phyloP scores from a whole-genome alignment of 2,329 filamentous ascomycete genomes.

The Ophiobolus disseminans region DNA sequence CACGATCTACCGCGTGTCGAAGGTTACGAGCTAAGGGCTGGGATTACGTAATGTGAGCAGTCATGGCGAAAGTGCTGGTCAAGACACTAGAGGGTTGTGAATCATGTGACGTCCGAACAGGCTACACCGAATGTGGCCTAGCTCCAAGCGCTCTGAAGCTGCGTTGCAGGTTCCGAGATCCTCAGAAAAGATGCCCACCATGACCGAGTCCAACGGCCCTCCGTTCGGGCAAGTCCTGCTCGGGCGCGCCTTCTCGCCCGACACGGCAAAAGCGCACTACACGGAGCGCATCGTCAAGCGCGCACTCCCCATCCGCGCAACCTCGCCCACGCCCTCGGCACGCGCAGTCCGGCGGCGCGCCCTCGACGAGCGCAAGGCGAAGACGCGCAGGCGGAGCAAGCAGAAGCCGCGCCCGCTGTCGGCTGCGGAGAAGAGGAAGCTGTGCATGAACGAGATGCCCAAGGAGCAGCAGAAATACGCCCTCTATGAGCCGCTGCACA shows the following conservation, averaged over 20 bases:
- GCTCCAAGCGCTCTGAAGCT: no score
- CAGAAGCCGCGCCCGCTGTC: conserved; percentile 74
- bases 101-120: no score
- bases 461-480: conserved; percentile 72
- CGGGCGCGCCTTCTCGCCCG: conserved; percentile 77
- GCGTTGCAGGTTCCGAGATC: no score
- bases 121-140: no score
- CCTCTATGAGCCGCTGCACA: conserved; percentile 78
- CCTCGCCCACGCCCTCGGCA: conserved; percentile 67
- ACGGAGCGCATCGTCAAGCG: conserved; percentile 83
- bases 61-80: no score
- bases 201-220: conserved; percentile 20
- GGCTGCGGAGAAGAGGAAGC: conserved; percentile 75
- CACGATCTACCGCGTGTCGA: no score
- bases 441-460: conserved; percentile 78
- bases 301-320: conserved; percentile 78
- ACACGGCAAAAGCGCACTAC: conserved; percentile 74
- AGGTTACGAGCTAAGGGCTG: no score
- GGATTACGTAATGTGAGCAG: no score
- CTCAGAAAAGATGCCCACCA: no score
- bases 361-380: conserved; percentile 54
- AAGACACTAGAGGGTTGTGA: no score
- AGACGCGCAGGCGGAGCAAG: conserved; percentile 41
- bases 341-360: conserved; percentile 56
- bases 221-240: conserved; percentile 65